These are phyloP conservation scores for Coemansia sp. DNA, from an alignment of 192 early-diverging fungal species.

Conservation along the genomic window DNA sequence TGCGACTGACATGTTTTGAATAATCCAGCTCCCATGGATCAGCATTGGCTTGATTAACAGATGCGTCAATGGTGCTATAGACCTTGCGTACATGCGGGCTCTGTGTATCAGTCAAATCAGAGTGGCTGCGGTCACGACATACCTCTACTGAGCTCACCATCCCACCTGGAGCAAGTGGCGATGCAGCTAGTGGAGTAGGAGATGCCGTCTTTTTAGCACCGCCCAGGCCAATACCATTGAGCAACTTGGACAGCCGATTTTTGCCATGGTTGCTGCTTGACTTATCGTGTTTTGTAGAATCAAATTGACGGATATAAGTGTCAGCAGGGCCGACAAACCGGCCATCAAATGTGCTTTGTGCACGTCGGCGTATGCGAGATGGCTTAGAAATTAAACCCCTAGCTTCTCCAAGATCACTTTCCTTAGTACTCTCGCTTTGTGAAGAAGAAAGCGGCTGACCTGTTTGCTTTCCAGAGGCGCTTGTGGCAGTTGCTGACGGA, in stretches of 20 bases:
- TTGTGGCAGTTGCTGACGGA: background rate
- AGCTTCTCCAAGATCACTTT: background rate
- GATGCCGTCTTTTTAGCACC: slow-evolving; percentile 3
- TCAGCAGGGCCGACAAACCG: background rate
- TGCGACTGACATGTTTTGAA: too few species aligned
- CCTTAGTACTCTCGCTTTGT: background rate
- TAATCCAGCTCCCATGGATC: too few species aligned
- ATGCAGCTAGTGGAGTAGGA: background rate
- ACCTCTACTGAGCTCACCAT: slow-evolving; percentile 13
- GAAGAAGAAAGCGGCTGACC: background rate
- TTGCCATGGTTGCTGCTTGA: slow-evolving; percentile 2
- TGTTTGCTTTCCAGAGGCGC: background rate
- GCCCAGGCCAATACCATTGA: slow-evolving; percentile 21
- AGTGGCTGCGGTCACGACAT: slow-evolving; percentile 26
- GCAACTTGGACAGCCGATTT: slow-evolving; percentile 18
- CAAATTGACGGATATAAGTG: too few species aligned
- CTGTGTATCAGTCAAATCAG: slow-evolving; percentile 13
- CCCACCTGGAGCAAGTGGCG: background rate
- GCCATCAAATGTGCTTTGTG: slow-evolving; percentile 15
- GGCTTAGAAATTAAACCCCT: slow-evolving; percentile 11
- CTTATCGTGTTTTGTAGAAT: background rate
- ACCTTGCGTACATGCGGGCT: slow-evolving; percentile 21
- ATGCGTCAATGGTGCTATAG: slow-evolving; percentile 19
- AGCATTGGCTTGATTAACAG: background rate
- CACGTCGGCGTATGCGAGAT: slow-evolving; percentile 30